phyloP scores from a whole-genome alignment of 1,284 basidiomycete genomes.

The Melampsora americana region DNA sequence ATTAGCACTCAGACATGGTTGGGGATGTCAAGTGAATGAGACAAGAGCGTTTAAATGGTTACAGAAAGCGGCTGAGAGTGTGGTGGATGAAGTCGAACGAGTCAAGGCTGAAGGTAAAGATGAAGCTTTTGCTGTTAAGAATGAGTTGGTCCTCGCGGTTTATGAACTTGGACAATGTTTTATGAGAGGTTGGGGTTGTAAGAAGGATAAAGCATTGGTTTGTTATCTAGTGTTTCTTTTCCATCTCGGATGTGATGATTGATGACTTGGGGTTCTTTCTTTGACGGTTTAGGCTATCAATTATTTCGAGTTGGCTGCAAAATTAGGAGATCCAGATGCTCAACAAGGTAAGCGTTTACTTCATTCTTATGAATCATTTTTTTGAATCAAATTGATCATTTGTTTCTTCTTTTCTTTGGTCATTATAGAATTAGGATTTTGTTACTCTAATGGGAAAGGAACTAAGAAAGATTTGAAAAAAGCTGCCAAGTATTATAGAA shows the following conservation, averaged over 20 bases:
- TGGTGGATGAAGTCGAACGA: constrained; percentile 65
- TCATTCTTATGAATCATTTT: not conserved
- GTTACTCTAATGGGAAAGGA: constrained; percentile 77
- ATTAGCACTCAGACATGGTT: constrained; percentile 78
- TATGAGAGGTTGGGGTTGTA: constrained; percentile 82
- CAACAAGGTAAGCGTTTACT: constrained; percentile 62
- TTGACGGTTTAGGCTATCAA: constrained; percentile 57
- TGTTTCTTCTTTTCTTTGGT: not conserved
- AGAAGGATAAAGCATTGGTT: constrained; percentile 80
- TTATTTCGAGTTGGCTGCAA: constrained; percentile 78
- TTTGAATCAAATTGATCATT: not conserved
- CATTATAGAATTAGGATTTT: constrained; percentile 67
- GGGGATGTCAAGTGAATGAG: constrained; percentile 66
- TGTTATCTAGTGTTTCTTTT: constrained; percentile 58
- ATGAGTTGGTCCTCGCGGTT: constrained; percentile 78
- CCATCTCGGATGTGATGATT: not conserved
- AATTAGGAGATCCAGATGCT: constrained; percentile 78
- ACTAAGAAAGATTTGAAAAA: constrained; percentile 83
- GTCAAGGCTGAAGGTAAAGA: constrained; percentile 56
- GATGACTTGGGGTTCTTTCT: not conserved
- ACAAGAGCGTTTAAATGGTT: constrained; percentile 76
- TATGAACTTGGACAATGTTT: constrained; percentile 90
- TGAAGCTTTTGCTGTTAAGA: constrained; percentile 55
- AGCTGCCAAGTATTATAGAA: constrained; percentile 82
- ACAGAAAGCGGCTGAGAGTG: constrained; percentile 71